Evolutionary conservation across 2,329 filamentous ascomycete genomes (phyloP), one percentile per base, ranked within the genome.

Genomic region (Ambrosiella cleistominuta): DNA sequence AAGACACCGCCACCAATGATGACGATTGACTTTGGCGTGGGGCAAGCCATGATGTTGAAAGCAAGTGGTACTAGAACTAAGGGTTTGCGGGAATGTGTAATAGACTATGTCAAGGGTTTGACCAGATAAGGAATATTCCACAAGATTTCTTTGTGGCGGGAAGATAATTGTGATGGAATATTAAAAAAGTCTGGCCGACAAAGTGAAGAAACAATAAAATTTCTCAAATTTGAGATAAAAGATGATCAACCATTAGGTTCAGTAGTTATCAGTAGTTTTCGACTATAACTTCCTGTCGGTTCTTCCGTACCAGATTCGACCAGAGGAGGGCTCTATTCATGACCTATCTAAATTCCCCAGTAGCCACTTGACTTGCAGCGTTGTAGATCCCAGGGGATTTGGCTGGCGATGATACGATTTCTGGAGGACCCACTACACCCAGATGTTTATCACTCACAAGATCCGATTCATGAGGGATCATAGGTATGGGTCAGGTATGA

Each of bases 1-100:
- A 83, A 83, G 62, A 81, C 78, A 50, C 81, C 81, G n/a, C 79
- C 79, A 58, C 85, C 85, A 57, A 88, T 69, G 62, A 88, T 83
- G 58, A 88, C 74, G 64, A 87, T 75, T 17, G 77, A 77, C 51
- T 68, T 66, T 13, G 74, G 75, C 15, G 11, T 37, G 36, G 40
- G 35, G 12, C 12, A 13, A n/a, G 42, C 11, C 35, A 37, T 56
- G 13, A 49, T 49, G 40, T 44, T 37, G 27, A 15, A 53, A 11
- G n/a, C n/a, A 42, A 4, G 5, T 47, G 15, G 19, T 13, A 47
- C n/a, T 42, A 42, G 11, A n/a, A 42, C 2, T 11, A 15, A 17
- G 19, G 44, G 2, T n/a, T 15, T 8, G n/a, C 7, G 19, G 44
- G 19, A 47, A 8, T 17, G 44, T 15, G n/a, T 47, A 17, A 47